These are phyloP conservation scores for Triangularia verruculosa DNA, from an alignment of 2,329 filamentous ascomycete species.

Conservation along the genomic window DNA sequence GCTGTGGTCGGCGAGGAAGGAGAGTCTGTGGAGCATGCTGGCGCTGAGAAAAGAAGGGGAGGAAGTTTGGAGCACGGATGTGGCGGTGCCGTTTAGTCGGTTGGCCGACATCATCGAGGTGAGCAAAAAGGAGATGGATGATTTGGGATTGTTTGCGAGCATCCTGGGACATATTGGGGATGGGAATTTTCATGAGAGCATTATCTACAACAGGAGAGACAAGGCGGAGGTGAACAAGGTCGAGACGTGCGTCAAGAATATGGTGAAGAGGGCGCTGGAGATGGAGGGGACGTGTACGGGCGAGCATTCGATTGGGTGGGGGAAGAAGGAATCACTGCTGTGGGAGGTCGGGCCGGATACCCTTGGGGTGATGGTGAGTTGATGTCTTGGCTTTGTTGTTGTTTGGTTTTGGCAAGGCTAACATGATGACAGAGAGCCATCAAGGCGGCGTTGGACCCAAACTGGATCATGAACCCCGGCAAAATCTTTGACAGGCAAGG, in stretches of 20 bases:
- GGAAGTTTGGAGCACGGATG: constrained; percentile 79
- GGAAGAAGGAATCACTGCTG: constrained; percentile 77
- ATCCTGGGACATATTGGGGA: constrained; percentile 89
- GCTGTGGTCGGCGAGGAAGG: constrained; percentile 78
- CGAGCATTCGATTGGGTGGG: constrained; percentile 81
- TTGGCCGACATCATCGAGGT: constrained; percentile 75
- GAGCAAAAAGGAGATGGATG: constrained; percentile 85
- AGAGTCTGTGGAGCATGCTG: constrained; percentile 81
- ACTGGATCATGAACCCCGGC: constrained; percentile 86
- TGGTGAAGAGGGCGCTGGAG: constrained; percentile 85
- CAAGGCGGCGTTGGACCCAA: constrained; percentile 77
- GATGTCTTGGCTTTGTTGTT: not conserved
- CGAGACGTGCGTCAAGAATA: constrained; percentile 78
- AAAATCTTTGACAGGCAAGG: constrained; percentile 74
- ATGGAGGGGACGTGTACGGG: constrained; percentile 95
- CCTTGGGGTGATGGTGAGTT: constrained; percentile 67
- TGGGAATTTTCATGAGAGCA: constrained; percentile 91
- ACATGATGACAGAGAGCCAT: constrained; percentile 53
- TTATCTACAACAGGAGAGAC: constrained; percentile 76
- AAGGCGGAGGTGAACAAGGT: constrained; percentile 70
- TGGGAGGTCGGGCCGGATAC: constrained; percentile 80
- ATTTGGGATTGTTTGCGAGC: constrained; percentile 80
- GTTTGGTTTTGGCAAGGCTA: not conserved
- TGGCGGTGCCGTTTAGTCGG: constrained; percentile 75
- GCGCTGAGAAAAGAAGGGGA: constrained; percentile 63